Conservation (phyloP, 2,329 filamentous ascomycete species). For the Thelonectria rubi region DNA sequence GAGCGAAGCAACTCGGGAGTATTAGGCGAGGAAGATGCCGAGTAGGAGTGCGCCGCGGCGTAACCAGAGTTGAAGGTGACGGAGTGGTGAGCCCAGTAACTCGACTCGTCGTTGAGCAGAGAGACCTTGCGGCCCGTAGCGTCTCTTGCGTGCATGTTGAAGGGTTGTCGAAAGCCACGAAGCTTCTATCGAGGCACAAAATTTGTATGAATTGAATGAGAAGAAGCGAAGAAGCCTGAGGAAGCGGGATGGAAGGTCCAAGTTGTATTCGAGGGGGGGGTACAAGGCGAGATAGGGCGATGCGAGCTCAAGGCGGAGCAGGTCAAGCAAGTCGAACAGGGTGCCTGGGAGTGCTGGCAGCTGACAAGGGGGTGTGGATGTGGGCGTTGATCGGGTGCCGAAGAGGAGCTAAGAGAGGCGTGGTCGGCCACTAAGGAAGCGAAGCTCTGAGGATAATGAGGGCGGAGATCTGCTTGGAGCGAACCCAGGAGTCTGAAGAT, state of each 20-base stretch:
- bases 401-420: slow-evolving; percentile 13
- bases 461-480: neutral
- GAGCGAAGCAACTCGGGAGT: slow-evolving; percentile 68
- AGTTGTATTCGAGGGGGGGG: slow-evolving; percentile 8
- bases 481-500: neutral
- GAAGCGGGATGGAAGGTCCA: slow-evolving; percentile 15
- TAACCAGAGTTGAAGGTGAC: slow-evolving; percentile 50
- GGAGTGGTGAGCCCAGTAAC: slow-evolving; percentile 35
- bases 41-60: slow-evolving; percentile 46
- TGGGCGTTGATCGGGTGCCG: slow-evolving; percentile 14
- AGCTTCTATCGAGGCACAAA: slow-evolving; percentile 7
- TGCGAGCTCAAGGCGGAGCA: slow-evolving; percentile 18
- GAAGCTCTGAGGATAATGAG: slow-evolving; percentile 18
- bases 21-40: slow-evolving; percentile 57
- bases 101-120: slow-evolving; percentile 64
- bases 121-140: slow-evolving; percentile 67
- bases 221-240: slow-evolving; percentile 20
- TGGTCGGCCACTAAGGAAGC: slow-evolving; percentile 18
- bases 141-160: slow-evolving; percentile 63
- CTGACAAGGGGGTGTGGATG: slow-evolving; percentile 14
- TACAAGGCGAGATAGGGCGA: slow-evolving; percentile 14
- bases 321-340: slow-evolving; percentile 1
- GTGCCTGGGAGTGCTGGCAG: slow-evolving; percentile 13
- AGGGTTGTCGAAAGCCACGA: slow-evolving; percentile 6
- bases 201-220: neutral